These are phyloP conservation scores for Wickerhamomyces pijperi DNA, from an alignment of 805 yeast genomes.

Conservation along the genomic window DNA sequence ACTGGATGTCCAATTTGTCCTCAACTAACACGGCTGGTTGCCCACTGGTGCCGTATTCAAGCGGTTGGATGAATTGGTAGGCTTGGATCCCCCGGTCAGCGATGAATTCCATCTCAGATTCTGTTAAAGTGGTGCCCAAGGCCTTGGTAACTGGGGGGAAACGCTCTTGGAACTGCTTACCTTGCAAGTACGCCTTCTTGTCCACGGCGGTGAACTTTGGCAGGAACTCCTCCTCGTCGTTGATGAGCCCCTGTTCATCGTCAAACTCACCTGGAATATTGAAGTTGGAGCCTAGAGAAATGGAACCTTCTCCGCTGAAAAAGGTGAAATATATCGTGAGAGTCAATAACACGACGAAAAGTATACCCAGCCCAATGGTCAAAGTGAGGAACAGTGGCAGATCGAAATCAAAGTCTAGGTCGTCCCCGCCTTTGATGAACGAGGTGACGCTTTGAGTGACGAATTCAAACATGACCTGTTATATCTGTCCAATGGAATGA, in stretches of 20 bases:
- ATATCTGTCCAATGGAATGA: no score
- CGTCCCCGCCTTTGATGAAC: slow-evolving; percentile 2
- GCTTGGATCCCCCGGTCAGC: slow-evolving; percentile 79
- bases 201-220: slow-evolving; percentile 31
- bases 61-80: slow-evolving; percentile 21
- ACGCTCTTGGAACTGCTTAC: slow-evolving; percentile 23
- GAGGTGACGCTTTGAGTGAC: not conserved
- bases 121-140: slow-evolving; percentile 37
- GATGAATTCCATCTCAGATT: slow-evolving; percentile 67
- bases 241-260: slow-evolving; percentile 55
- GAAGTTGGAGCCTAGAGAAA: slow-evolving; percentile 18
- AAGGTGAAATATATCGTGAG: slow-evolving; percentile 20
- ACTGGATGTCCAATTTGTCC: slow-evolving; percentile 45
- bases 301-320: slow-evolving; percentile 20
- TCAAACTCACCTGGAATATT: slow-evolving; percentile 49
- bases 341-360: slow-evolving; percentile 21
- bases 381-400: slow-evolving; percentile 27
- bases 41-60: slow-evolving; percentile 26
- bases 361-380: slow-evolving; percentile 25
- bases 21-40: slow-evolving; percentile 41
- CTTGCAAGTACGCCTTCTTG: slow-evolving; percentile 27
- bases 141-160: slow-evolving; percentile 34
- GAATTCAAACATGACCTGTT: not conserved
- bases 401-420: slow-evolving; percentile 16
- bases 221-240: slow-evolving; percentile 38